Conservation (phyloP, 1,284 basidiomycete genomes). For the Sporisorium graminicola region DNA sequence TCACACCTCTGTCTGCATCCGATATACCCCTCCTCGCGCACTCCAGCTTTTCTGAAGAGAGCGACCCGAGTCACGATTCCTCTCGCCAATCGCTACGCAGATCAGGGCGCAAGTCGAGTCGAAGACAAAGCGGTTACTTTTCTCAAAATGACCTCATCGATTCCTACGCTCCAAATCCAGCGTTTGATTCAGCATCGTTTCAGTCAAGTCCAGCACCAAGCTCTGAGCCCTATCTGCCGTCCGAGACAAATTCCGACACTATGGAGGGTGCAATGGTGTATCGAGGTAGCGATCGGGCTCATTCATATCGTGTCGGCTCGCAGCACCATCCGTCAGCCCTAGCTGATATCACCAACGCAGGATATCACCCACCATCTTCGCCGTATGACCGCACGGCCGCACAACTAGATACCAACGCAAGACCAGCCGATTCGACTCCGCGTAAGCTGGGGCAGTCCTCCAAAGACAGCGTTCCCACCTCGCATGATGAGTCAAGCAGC, state of each 20-base stretch:
- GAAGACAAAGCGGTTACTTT: slow-evolving; percentile 46
- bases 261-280: slow-evolving; percentile 37
- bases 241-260: slow-evolving; percentile 35
- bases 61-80: background rate
- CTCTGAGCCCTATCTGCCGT: slow-evolving; percentile 34
- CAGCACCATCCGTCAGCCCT: slow-evolving; percentile 2
- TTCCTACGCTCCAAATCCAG: background rate
- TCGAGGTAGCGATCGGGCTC: slow-evolving; percentile 2
- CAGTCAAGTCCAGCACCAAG: slow-evolving; percentile 8
- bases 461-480: background rate
- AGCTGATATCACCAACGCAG: slow-evolving; percentile 33
- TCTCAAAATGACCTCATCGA: slow-evolving; percentile 11
- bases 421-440: slow-evolving; percentile 10
- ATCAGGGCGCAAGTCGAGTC: slow-evolving; percentile 42
- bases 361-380: background rate
- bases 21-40: slow-evolving; percentile 4
- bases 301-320: background rate
- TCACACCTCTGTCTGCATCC: background rate
- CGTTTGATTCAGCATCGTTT: background rate
- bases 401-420: background rate
- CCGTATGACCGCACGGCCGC: background rate
- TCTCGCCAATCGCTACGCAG: slow-evolving; percentile 15
- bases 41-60: background rate
- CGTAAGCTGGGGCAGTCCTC: slow-evolving; percentile 13
- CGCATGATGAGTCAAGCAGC: background rate